These are phyloP conservation scores for Aaosphaeria pasadenensis DNA, from an alignment of 2,329 filamentous ascomycete species.

Conservation along the genomic window DNA sequence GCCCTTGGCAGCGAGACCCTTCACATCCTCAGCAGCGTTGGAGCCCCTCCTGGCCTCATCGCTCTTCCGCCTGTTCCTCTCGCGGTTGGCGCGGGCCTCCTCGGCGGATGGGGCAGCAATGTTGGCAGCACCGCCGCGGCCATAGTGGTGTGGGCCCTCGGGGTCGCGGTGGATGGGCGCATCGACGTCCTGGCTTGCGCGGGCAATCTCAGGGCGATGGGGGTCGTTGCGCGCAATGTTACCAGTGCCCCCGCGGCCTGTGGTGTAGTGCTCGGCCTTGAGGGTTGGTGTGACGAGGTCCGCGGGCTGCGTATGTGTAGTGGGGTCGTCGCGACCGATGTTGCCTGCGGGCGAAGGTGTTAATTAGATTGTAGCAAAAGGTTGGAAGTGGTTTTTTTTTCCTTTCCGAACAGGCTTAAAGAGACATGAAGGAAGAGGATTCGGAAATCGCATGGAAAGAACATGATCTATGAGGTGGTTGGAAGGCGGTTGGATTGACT, in stretches of 20 bases:
- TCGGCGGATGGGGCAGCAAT: slow-evolving; percentile 49
- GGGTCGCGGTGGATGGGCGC: slow-evolving; percentile 49
- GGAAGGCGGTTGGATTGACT: slow-evolving; percentile 10
- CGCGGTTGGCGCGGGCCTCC: slow-evolving; percentile 32
- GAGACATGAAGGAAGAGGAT: slow-evolving; percentile 2
- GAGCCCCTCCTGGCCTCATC: slow-evolving; percentile 19
- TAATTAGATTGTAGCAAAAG: slow-evolving; percentile 3
- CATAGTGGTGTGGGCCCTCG: slow-evolving; percentile 63
- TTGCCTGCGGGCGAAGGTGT: slow-evolving; percentile 40
- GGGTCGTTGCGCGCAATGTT: slow-evolving; percentile 83
- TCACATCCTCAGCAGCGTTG: slow-evolving; percentile 13
- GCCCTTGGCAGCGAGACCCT: slow-evolving; percentile 51
- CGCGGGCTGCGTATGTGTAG: slow-evolving; percentile 37
- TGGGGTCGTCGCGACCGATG: slow-evolving; percentile 41
- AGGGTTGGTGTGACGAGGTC: slow-evolving; percentile 80
- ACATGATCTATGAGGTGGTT: background rate
- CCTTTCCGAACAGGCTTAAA: background rate
- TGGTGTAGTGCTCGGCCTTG: slow-evolving; percentile 81
- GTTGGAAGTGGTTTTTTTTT: background rate
- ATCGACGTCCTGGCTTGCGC: slow-evolving; percentile 79
- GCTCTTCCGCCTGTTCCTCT: slow-evolving; percentile 33
- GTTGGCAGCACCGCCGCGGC: slow-evolving; percentile 75
- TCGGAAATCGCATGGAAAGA: background rate
- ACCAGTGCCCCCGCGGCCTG: slow-evolving; percentile 81
- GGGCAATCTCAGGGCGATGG: slow-evolving; percentile 62